Percentiles rank a stretch among this genome's conserved stretches.
Conservation (phyloP, 305 asterid genomes). For the Fraxinus sp. region DNA sequence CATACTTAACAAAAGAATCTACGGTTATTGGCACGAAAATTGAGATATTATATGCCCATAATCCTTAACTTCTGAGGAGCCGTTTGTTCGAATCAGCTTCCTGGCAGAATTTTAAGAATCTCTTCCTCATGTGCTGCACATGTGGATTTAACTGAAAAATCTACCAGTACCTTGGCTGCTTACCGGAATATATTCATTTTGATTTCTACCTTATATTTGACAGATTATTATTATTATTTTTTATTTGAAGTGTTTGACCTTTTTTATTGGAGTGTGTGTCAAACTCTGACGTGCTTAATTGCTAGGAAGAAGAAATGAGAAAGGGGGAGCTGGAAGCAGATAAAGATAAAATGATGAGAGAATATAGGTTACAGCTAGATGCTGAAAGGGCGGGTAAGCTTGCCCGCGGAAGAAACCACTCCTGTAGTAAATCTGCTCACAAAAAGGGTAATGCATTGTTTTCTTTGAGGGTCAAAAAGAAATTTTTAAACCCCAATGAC, state of each 20-base stretch:
- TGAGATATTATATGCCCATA: neutral
- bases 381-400: slow-evolving; percentile 90
- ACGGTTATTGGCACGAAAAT: neutral
- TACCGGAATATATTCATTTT: neutral
- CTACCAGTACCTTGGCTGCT: neutral
- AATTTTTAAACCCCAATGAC: slow-evolving; percentile 11
- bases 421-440: slow-evolving; percentile 62
- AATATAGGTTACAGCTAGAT: slow-evolving; percentile 91
- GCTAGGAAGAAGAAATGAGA: slow-evolving; percentile 95
- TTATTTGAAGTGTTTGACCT: neutral
- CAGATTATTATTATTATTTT: neutral
- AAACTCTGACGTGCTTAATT: slow-evolving; percentile 24
- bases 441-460: slow-evolving; percentile 52
- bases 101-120: neutral
- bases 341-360: slow-evolving; percentile 93
- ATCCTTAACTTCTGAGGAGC: neutral
- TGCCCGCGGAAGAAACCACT: slow-evolving; percentile 82
- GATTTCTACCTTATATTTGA: neutral
- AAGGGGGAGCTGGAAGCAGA: slow-evolving; percentile 97
- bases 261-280: neutral
- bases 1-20: neutral
- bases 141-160: neutral
- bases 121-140: neutral
- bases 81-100: neutral
- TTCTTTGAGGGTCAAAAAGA: neutral